Evolutionary conservation across 176 grass and related monocot species (phyloP).

Genomic region (Lolium rigidum): DNA sequence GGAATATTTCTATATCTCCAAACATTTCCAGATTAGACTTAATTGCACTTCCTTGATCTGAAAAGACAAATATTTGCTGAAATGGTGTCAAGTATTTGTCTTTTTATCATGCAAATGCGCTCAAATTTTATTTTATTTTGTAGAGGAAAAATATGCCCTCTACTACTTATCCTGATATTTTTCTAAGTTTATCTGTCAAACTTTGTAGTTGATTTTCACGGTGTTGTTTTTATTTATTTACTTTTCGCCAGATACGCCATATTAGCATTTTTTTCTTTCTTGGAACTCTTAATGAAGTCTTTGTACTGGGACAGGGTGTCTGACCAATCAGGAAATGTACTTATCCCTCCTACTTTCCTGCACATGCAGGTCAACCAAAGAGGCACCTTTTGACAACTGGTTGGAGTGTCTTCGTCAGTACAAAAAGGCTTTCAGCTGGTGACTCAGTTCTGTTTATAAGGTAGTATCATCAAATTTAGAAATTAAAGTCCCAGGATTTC

Average conservation of each 20-base stretch:
- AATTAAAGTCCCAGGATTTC: conserved; percentile 18
- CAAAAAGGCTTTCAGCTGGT: conserved; percentile 87
- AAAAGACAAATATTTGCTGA: not conserved
- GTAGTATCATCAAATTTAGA: conserved; percentile 43
- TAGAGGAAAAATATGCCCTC: not conserved
- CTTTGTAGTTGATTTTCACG: not conserved
- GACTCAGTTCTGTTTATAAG: conserved; percentile 98
- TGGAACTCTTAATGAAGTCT: conserved; percentile 10
- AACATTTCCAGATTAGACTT: not conserved
- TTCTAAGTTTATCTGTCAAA: not conserved
- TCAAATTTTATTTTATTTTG: not conserved
- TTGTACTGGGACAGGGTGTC: conserved; percentile 16
- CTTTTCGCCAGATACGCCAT: not conserved
- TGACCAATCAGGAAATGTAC: conserved; percentile 36
- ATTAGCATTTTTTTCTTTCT: conserved; percentile 25
- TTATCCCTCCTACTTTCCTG: conserved; percentile 32
- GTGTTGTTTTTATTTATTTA: not conserved
- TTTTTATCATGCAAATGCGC: not conserved
- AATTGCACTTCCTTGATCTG: not conserved
- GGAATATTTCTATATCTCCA: not conserved
- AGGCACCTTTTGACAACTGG: conserved; percentile 96
- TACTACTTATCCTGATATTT: not conserved
- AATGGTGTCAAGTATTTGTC: not conserved
- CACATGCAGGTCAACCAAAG: conserved; percentile 94
- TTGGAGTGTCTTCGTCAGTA: conserved; percentile 97